Base-by-base conservation (phyloP, 148 eudicot genomes). In the Spergularia marina region DNA sequence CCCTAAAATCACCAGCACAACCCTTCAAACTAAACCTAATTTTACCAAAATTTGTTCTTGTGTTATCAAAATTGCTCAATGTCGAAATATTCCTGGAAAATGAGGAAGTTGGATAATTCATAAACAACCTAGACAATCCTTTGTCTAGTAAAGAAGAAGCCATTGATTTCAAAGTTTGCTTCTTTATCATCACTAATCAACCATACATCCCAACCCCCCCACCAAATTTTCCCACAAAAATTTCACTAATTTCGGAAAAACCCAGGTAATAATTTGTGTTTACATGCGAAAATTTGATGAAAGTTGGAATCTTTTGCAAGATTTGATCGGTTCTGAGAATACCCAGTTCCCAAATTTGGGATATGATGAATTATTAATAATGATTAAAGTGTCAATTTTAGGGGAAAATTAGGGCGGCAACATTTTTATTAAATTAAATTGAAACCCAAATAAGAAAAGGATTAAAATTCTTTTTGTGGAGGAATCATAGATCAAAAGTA, bases 131-230 rank as follows among this genome's bases (percentile, higher is more conserved):
- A 20, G 83, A 71, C 49, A 80, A 81, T 39, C 72, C 76, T 63
- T 76, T 81, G 77, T 76, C 70, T 76, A 76, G 63, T 14, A 74
- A 25, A 51, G 23, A 65, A 10, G 83, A 65, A 10, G 83, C 77
- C 83, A 81, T 81, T 72, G 80, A 58, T 81, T 52, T 58, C 80
- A 76, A 66, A 0, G 18, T 58, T 76, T 76, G 73, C 63, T 63
- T 72, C 61, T 67, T 81, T 53, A 76, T 76, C 77, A 81, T 80
- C 72, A 76, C 77, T 81, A 51, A 16, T 72, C 25, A 72, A 81
- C 69, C 80, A 76, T 66, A 71, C 68, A 63, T 68, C 70, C 3
- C 65, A 2, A 34, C 47, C 69, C 1, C 69, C 1, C 9, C 8
- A 40, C 58, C 39, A 65, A 71, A 34, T 20, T n/a, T n/a, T n/a